Conservation (phyloP, 306 rosid genomes). For the Cicer arietinum region DNA sequence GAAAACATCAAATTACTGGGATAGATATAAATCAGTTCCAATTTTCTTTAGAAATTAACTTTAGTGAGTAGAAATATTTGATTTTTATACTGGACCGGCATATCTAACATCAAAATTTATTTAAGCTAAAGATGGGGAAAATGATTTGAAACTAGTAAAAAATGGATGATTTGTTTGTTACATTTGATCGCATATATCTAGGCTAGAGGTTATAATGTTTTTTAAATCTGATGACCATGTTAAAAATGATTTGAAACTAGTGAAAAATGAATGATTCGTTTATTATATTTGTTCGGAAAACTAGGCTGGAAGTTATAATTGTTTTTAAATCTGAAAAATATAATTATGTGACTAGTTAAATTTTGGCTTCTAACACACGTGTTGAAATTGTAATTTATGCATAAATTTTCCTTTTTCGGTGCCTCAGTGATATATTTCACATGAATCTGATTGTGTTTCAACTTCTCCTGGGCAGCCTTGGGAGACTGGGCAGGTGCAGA, state of each 20-base stretch:
- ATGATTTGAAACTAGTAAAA: conserved; percentile 8
- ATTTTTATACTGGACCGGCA: conserved; percentile 10
- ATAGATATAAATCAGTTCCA: conserved; percentile 10
- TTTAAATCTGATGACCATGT: conserved; percentile 14
- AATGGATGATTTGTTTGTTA: background rate
- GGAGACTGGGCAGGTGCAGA: conserved; percentile 73
- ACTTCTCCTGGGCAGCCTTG: conserved; percentile 74
- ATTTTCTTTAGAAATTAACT: conserved; percentile 22
- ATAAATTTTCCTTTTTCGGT: conserved; percentile 28
- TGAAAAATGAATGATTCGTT: no score
- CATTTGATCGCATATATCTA: background rate
- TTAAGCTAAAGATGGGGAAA: conserved; percentile 25
- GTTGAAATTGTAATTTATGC: background rate
- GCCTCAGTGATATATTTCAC: conserved; percentile 18
- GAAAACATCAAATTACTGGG: conserved; percentile 5
- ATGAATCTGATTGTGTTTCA: conserved; percentile 43
- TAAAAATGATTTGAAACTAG: no score
- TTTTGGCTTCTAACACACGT: conserved; percentile 15
- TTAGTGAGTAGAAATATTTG: background rate
- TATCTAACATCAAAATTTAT: conserved; percentile 2
- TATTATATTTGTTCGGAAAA: no score
- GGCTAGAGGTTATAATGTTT: conserved; percentile 17
- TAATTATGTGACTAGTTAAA: background rate
- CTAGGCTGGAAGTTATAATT: no score
- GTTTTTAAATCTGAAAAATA: background rate